Percentiles rank a stretch among this genome's conserved stretches.
Conservation (phyloP, 768 basidiomycete genomes). For the Tylopilus balloui region DNA sequence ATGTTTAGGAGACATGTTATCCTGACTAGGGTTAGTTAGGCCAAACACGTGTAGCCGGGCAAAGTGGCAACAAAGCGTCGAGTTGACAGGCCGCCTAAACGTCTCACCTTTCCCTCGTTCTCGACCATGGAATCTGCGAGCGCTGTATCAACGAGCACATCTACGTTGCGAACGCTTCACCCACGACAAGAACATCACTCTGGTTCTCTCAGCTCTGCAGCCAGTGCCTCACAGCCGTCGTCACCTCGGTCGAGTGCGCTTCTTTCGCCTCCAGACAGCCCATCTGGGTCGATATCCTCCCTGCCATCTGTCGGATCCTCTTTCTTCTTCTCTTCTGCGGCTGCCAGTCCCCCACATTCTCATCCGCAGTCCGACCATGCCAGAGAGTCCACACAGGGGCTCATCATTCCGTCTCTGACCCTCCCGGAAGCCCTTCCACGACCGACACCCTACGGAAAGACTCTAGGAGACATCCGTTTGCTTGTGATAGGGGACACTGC, state of each 20-base stretch:
- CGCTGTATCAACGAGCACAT: slow-evolving; percentile 33
- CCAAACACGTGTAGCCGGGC: slow-evolving; percentile 33
- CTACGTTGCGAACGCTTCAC: slow-evolving; percentile 37
- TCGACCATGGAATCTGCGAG: slow-evolving; percentile 24
- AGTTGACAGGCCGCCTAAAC: background rate
- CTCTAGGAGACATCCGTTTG: slow-evolving; percentile 56
- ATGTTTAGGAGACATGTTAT: background rate
- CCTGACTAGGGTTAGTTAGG: background rate
- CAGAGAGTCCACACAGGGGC: slow-evolving; percentile 43
- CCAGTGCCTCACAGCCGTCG: slow-evolving; percentile 37
- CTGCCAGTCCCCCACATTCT: slow-evolving; percentile 57
- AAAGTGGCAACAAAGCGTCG: slow-evolving; percentile 10
- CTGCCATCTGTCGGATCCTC: slow-evolving; percentile 69
- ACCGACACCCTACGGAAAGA: slow-evolving; percentile 66
- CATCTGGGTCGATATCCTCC: slow-evolving; percentile 60
- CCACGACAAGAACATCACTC: slow-evolving; percentile 20
- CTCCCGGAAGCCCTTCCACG: slow-evolving; percentile 58
- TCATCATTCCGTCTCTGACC: slow-evolving; percentile 66
- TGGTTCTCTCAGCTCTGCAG: background rate
- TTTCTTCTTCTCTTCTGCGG: slow-evolving; percentile 75
- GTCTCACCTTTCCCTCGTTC: background rate
- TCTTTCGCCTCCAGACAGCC: slow-evolving; percentile 61
- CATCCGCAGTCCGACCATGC: slow-evolving; percentile 40
- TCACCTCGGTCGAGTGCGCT: slow-evolving; percentile 47
- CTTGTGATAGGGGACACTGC: slow-evolving; percentile 48